Conservation (phyloP, 257 asterid species). For the Solanum corneliomulleri region DNA sequence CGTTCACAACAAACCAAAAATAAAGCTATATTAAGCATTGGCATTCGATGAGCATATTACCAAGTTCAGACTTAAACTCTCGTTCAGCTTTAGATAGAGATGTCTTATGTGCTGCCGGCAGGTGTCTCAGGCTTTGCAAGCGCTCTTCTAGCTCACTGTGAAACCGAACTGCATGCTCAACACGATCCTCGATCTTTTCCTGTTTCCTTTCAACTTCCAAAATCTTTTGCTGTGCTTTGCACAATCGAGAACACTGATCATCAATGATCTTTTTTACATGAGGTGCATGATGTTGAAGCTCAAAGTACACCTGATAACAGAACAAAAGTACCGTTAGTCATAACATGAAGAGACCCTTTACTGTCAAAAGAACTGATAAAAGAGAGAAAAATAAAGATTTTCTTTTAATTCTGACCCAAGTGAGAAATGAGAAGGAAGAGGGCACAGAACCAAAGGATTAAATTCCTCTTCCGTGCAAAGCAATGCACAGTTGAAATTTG, state of each 20-base stretch:
- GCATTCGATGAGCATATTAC: slow-evolving; percentile 18
- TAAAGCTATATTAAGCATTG: neutral
- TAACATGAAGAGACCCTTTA: neutral
- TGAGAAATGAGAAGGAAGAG: neutral
- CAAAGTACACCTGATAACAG: slow-evolving; percentile 65
- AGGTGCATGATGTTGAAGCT: slow-evolving; percentile 89
- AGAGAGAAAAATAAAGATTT: neutral
- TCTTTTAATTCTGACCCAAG: neutral
- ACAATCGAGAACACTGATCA: slow-evolving; percentile 51
- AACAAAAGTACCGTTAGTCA: neutral
- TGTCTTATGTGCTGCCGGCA: slow-evolving; percentile 54
- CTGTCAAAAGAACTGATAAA: neutral
- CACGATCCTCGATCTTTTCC: slow-evolving; percentile 44
- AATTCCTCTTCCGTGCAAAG: neutral
- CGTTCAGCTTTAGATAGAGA: slow-evolving; percentile 83
- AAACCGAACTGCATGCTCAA: slow-evolving; percentile 36
- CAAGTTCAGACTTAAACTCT: slow-evolving; percentile 74
- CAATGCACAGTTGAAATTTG: neutral
- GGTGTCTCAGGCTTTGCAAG: slow-evolving; percentile 45
- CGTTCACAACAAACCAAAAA: neutral
- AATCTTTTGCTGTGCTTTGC: slow-evolving; percentile 44
- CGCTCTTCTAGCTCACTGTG: slow-evolving; percentile 56
- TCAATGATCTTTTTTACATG: slow-evolving; percentile 58
- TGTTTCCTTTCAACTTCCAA: slow-evolving; percentile 47
- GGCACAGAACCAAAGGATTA: neutral